Conservation (phyloP, 2,329 filamentous ascomycete genomes). For the Alternaria incomplexa region DNA sequence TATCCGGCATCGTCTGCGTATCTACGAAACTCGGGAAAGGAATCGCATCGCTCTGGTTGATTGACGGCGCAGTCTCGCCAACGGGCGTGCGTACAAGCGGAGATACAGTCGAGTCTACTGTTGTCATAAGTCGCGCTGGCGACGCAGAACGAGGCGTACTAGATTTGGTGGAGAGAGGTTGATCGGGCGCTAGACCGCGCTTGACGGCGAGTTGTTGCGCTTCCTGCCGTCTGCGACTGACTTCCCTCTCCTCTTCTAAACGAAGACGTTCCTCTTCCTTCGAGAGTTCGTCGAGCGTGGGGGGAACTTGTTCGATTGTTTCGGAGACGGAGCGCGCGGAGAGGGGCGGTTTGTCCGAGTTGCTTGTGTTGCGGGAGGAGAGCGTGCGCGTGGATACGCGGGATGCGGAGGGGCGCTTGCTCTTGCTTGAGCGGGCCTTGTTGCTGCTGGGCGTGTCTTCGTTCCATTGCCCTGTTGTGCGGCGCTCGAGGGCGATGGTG, state of each 20-base stretch:
- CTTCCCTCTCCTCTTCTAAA: constrained; percentile 62
- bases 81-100: constrained; percentile 24
- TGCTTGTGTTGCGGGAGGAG: constrained; percentile 54
- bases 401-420: constrained; percentile 54
- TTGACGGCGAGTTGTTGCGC: constrained; percentile 62
- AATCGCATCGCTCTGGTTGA: constrained; percentile 2
- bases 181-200: constrained; percentile 56
- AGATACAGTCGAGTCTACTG: constrained; percentile 18
- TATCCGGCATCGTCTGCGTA: constrained; percentile 39
- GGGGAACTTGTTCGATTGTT: constrained; percentile 48
- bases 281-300: constrained; percentile 62
- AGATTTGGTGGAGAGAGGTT: constrained; percentile 11
- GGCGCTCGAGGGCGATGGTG: constrained; percentile 77
- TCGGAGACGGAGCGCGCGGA: constrained; percentile 33
- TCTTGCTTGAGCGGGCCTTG: constrained; percentile 57
- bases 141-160: constrained; percentile 17
- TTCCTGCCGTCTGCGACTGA: constrained; percentile 60
- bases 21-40: constrained; percentile 34
- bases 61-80: constrained; percentile 15
- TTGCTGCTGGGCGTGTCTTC: constrained; percentile 76
- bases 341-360: constrained; percentile 25
- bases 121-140: constrained; percentile 13
- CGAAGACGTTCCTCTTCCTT: constrained; percentile 63
- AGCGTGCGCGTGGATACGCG: constrained; percentile 53
- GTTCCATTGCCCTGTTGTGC: constrained; percentile 61